Conservation (phyloP, 805 yeast species). For the Lachancea thermotolerans region DNA sequence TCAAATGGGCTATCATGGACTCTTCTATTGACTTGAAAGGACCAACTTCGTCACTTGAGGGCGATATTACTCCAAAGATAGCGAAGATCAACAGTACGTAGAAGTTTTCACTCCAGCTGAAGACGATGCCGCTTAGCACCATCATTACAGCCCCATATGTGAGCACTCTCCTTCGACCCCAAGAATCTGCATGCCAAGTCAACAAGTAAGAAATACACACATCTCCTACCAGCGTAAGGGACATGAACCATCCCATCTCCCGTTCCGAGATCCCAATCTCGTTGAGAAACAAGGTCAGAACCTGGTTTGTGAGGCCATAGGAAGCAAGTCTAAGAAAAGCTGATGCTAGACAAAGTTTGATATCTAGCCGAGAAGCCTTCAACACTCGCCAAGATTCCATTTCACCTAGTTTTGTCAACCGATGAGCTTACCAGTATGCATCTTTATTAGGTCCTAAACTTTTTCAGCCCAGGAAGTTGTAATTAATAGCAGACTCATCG, state of each 20-base stretch:
- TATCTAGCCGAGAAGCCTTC: slow-evolving; percentile 42
- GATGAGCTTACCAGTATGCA: too few relatives aligned
- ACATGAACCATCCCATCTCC: slow-evolving; percentile 72
- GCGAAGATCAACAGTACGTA: slow-evolving; percentile 60
- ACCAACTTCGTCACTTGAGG: slow-evolving; percentile 86
- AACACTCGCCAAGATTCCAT: slow-evolving; percentile 18
- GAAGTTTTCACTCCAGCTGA: slow-evolving; percentile 51
- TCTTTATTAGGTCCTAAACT: not conserved
- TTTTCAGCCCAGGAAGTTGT: too few relatives aligned
- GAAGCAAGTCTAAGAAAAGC: slow-evolving; percentile 66
- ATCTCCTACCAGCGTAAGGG: slow-evolving; percentile 74
- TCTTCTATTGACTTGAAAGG: slow-evolving; percentile 86
- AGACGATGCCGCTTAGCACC: slow-evolving; percentile 59
- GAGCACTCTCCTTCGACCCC: slow-evolving; percentile 66
- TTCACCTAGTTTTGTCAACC: not conserved
- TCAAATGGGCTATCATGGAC: slow-evolving; percentile 71
- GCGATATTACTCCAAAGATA: slow-evolving; percentile 77
- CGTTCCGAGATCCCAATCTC: slow-evolving; percentile 48
- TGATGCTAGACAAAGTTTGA: slow-evolving; percentile 57
- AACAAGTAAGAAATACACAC: slow-evolving; percentile 60
- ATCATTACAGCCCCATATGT: slow-evolving; percentile 58
- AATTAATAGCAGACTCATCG: not conserved
- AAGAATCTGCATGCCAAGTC: slow-evolving; percentile 68
- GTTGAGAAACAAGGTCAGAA: slow-evolving; percentile 59
- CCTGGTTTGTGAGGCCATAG: slow-evolving; percentile 75